phyloP scores from a whole-genome alignment of 1,139 yeast genomes.

The Pneumocystis sp. region DNA sequence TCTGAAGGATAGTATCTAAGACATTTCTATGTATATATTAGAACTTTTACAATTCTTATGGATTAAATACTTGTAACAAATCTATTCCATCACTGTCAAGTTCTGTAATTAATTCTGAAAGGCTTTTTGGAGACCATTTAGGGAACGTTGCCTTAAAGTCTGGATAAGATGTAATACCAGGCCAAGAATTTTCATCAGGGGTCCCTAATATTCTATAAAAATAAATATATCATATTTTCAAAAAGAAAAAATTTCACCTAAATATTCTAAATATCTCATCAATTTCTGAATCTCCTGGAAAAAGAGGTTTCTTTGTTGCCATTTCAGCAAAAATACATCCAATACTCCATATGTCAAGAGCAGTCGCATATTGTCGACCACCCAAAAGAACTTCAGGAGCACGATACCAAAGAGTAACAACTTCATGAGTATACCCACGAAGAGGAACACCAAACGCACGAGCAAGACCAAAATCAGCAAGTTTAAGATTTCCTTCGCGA shows the following conservation, averaged over 20 bases:
- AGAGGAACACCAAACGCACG: constrained; percentile 90
- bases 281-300: constrained; percentile 92
- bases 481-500: constrained; percentile 73
- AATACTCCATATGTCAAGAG: constrained; percentile 97
- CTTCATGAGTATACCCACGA: constrained; percentile 50
- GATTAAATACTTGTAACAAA: constrained; percentile 35
- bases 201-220: constrained; percentile 40
- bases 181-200: constrained; percentile 93
- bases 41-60: not conserved
- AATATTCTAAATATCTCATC: constrained; percentile 83
- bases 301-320: constrained; percentile 95
- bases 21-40: constrained; percentile 31
- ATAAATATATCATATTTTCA: not conserved
- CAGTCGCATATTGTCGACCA: constrained; percentile 84
- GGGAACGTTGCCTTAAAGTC: constrained; percentile 73
- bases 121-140: constrained; percentile 56
- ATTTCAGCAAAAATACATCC: constrained; percentile 97
- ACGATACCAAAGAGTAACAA: constrained; percentile 94
- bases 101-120: constrained; percentile 61
- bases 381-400: constrained; percentile 97
- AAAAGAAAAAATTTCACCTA: constrained; percentile 42
- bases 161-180: constrained; percentile 73
- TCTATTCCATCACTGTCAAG: constrained; percentile 75
- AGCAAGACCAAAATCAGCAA: constrained; percentile 96
- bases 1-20: constrained; percentile 86